These are phyloP conservation scores for Clarireedia monteithiana DNA, from an alignment of 2,329 filamentous ascomycete species.

Conservation along the genomic window DNA sequence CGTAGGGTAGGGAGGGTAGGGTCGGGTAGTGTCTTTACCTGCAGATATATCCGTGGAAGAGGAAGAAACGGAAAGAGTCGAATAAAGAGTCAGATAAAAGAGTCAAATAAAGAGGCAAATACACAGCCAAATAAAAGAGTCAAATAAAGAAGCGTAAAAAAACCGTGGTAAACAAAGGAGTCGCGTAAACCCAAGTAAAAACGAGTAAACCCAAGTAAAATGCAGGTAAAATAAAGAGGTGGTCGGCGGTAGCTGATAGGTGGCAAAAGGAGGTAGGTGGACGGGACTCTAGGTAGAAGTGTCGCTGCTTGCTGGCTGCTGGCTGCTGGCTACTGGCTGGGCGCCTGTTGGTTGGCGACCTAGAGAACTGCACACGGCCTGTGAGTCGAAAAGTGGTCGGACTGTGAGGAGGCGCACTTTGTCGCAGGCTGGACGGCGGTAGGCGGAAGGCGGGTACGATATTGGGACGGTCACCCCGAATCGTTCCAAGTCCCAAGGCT, in stretches of 20 bases:
- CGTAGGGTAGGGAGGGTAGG: neutral
- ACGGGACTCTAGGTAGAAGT: constrained; percentile 1
- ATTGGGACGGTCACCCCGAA: neutral
- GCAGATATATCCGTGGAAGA: neutral
- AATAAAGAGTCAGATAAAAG: neutral
- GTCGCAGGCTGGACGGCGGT: neutral
- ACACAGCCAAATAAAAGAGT: neutral
- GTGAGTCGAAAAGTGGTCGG: neutral
- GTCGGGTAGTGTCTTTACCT: no score
- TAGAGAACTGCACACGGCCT: neutral
- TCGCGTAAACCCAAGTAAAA: neutral
- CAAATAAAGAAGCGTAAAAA: neutral
- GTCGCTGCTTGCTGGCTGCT: neutral
- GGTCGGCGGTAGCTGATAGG: neutral
- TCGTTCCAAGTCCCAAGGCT: no score
- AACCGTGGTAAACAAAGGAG: neutral
- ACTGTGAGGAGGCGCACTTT: neutral
- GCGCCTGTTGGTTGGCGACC: neutral
- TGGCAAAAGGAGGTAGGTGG: neutral
- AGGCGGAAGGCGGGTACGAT: neutral
- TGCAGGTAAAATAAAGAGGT: no score
- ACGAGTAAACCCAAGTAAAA: neutral
- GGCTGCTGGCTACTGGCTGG: neutral
- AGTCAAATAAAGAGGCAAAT: neutral
- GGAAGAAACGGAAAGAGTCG: neutral